Evolutionary conservation across 139 green algal species (phyloP), one percentile per base, ranked within the genome.

Genomic region (Auxenochlorella pyrenoidosa): DNA sequence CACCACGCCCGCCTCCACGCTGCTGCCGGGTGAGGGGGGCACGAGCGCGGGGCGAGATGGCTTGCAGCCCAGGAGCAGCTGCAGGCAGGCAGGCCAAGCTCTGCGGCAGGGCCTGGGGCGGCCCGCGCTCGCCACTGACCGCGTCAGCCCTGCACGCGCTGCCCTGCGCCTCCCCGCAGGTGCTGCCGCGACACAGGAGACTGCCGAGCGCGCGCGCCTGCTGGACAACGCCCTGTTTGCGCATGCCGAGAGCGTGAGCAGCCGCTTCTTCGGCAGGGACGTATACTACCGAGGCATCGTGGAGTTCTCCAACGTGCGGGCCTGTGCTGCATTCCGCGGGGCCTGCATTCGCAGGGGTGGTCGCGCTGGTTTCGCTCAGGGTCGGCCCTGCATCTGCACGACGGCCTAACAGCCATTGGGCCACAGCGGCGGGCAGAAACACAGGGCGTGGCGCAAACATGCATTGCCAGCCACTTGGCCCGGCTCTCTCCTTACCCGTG

Each of bases 221-320:
- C 90, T 95, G 65, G 91, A 95, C 87, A 77, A 83, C 24, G 91
- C 93, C 0, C 89, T 95, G 44, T 95, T 93, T 68, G 86, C 80
- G 47, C 89, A 95, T 75, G 93, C 93, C 4, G 89, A 92, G 47
- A 84, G 83, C 40, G 90, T 95, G 26, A 93, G 90, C 28, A 34
- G 65, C 30, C 84, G 86, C 59, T 94, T 92, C 87, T 95, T 94
- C 58, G 90, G 90, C 41, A 82, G 89, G 4, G 83, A 89, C 6
- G 89, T 95, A 8, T 94, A 90, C 88, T 93, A 90, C 77, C 86
- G 92, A 30, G 89, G 93, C 66, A 94, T 95, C 41, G 87, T 95
- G 6, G 93, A 95, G 88, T 95, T 95, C 80, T 90, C 78, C 82
- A 95, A 95, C 58, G 90, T 68, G 76, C 44, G 76, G 0, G 0